A percentile compares a stretch with the other conserved stretches of the same genome.
phyloP scores from a whole-genome alignment of 192 early-diverging fungal genomes.

The Coemansia asiatica region DNA sequence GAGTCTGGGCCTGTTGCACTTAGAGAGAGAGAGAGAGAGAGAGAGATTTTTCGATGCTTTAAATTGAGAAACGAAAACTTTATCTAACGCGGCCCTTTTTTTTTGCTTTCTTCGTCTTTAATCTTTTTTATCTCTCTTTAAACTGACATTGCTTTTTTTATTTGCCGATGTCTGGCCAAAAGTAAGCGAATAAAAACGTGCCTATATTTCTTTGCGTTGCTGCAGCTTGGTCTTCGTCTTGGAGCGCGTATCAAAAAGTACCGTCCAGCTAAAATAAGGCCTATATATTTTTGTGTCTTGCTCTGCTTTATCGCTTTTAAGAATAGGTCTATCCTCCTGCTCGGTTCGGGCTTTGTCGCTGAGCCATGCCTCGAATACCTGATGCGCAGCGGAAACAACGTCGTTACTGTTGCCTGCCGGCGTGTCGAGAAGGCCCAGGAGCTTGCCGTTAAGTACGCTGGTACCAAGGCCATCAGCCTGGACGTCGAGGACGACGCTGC shows the following conservation, averaged over 20 bases:
- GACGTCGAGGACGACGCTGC: constrained; percentile 78
- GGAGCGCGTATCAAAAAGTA: no score
- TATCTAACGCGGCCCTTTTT: constrained; percentile 14
- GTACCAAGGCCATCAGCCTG: constrained; percentile 66
- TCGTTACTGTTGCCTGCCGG: constrained; percentile 87
- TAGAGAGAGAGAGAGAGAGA: no score
- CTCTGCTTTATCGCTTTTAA: background rate
- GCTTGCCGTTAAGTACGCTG: constrained; percentile 61
- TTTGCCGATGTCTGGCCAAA: constrained; percentile 41
- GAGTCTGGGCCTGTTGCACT: no score
- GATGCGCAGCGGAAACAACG: constrained; percentile 83
- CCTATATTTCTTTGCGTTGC: no score
- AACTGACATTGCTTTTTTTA: background rate
- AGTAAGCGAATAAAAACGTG: no score
- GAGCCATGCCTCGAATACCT: constrained; percentile 93
- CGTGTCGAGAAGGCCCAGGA: constrained; percentile 72
- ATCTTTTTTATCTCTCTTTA: no score
- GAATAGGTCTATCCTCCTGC: constrained; percentile 83
- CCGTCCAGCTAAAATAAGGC: no score
- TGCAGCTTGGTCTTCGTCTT: no score
- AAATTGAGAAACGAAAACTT: no score
- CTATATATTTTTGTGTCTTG: no score
- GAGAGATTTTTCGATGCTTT: no score
- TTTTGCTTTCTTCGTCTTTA: background rate
- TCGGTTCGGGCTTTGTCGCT: constrained; percentile 97